Percentiles rank a stretch among this genome's conserved stretches.
Conservation (phyloP, 129 eudicot species). For the Ambrosia trifida region DNA sequence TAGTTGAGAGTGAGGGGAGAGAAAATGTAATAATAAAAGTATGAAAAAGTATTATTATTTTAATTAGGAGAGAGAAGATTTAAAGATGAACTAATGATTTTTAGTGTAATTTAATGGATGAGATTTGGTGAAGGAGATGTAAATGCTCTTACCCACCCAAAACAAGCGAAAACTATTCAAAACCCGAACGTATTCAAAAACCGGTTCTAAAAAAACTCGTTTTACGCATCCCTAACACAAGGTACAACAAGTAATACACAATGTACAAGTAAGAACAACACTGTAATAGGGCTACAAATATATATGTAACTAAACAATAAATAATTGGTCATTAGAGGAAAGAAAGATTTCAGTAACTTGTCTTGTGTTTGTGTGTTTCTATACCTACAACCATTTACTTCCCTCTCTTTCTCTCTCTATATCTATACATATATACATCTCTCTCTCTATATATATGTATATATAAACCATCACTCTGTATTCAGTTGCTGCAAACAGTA, state of each 20-base stretch:
- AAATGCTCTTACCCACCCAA: no score
- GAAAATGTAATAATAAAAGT: no score
- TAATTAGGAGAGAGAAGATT: no score
- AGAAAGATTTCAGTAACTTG: slow-evolving; percentile 25
- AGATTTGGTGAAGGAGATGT: no score
- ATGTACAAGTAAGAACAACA: neutral
- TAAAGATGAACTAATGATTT: no score
- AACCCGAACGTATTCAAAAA: no score
- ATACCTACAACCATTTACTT: slow-evolving; percentile 15
- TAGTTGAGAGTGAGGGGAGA: no score
- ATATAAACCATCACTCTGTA: neutral
- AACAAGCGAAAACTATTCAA: no score
- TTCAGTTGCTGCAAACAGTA: neutral
- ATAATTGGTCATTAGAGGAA: slow-evolving; percentile 24
- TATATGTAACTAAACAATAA: slow-evolving; percentile 10
- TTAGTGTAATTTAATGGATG: no score
- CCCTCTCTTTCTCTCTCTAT: neutral
- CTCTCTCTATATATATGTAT: neutral
- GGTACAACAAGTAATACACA: slow-evolving; percentile 20
- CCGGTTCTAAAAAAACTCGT: no score
- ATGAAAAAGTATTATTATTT: no score
- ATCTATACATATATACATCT: neutral
- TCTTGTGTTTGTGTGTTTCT: slow-evolving; percentile 2
- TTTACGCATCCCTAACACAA: no score
- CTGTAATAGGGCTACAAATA: slow-evolving; percentile 18